Percentiles rank a stretch among this genome's conserved stretches.
Evolutionary conservation across 73 alveolate genomes (phyloP).

Genomic region (Tetrahymena borealis): DNA sequence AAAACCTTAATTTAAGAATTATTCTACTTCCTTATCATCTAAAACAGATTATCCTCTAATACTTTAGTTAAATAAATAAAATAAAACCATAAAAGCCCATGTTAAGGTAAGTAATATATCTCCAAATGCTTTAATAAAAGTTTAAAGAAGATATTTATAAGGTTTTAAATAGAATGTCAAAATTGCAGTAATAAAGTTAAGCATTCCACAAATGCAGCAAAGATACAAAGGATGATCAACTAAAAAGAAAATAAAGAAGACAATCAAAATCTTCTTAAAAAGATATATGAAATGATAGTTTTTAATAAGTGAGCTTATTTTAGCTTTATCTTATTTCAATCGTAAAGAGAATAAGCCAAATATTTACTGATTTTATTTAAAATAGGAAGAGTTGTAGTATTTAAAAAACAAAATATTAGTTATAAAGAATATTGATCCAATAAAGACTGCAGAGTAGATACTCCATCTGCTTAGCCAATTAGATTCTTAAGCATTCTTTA

Average conservation of each 20-base stretch:
- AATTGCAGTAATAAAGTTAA: background rate
- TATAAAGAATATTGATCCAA: background rate
- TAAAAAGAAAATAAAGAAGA: background rate
- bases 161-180: background rate
- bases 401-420: background rate
- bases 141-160: too few relatives aligned
- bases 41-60: too few relatives aligned
- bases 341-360: background rate
- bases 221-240: background rate
- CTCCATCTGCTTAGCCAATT: background rate
- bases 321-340: background rate
- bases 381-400: background rate
- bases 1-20: too few relatives aligned
- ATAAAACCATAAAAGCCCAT: background rate
- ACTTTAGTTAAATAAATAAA: background rate
- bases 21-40: too few relatives aligned
- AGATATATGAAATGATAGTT: background rate
- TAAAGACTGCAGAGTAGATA: background rate
- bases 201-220: background rate
- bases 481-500: background rate
- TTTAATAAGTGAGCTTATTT: background rate
- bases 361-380: background rate
- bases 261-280: background rate
- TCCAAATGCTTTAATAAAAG: background rate
- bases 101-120: background rate